Evolutionary conservation across 306 rosid genomes (phyloP).

Genomic region (Castanea sativa): DNA sequence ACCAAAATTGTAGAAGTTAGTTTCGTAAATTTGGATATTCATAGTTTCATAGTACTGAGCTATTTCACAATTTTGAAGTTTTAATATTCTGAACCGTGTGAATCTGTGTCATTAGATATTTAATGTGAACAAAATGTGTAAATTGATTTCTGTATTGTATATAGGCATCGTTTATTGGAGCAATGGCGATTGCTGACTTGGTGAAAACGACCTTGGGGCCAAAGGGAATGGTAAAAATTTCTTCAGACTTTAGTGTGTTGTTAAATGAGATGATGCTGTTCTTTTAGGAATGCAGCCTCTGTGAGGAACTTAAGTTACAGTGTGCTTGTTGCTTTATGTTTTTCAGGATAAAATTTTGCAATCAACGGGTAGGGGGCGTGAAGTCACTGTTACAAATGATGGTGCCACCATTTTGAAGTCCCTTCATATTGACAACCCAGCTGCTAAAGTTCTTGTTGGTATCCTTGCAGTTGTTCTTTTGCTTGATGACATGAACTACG

Average conservation of each 20-base stretch:
- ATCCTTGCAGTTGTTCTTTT: constrained; percentile 48
- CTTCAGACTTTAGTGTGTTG: background rate
- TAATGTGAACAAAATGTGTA: background rate
- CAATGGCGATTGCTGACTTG: constrained; percentile 93
- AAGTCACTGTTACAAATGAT: constrained; percentile 86
- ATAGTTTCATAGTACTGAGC: background rate
- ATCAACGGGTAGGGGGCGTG: constrained; percentile 91
- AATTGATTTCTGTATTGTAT: background rate
- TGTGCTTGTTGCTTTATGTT: constrained; percentile 8
- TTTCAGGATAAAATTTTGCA: constrained; percentile 92
- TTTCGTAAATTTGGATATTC: background rate
- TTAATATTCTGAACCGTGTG: background rate
- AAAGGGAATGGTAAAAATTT: constrained; percentile 80
- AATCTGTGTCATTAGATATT: background rate
- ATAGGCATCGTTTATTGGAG: constrained; percentile 93
- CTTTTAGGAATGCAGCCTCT: background rate
- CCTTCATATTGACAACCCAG: constrained; percentile 93
- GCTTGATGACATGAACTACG: background rate
- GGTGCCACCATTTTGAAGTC: constrained; percentile 98
- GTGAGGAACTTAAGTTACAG: background rate
- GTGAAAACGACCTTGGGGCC: constrained; percentile 98
- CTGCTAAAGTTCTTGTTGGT: constrained; percentile 99
- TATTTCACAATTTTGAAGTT: background rate
- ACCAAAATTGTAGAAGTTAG: background rate
- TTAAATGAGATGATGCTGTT: background rate